Conservation (phyloP, 2,329 filamentous ascomycete genomes). For the Berkeleyomyces rouxiae region DNA sequence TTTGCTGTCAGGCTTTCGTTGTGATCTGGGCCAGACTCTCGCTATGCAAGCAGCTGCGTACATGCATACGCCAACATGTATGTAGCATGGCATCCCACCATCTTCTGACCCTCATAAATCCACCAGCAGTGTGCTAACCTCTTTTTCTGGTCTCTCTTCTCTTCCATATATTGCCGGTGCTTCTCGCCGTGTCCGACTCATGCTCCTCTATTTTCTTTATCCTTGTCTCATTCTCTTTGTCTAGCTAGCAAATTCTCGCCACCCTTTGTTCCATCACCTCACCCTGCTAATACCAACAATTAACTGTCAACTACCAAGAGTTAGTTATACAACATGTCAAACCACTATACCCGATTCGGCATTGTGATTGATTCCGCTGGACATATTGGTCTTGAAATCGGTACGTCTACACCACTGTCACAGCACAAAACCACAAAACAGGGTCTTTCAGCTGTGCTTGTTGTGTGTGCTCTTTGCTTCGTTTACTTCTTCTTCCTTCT, state of each 20-base stretch:
- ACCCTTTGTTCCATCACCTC: not conserved
- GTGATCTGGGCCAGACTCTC: not conserved
- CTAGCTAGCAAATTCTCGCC: not conserved
- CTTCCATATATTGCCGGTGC: not conserved
- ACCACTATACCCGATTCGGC: slow-evolving; percentile 1
- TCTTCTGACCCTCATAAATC: not conserved
- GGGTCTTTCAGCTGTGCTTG: not conserved
- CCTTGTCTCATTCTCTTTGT: not conserved
- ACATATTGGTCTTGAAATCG: slow-evolving; percentile 1
- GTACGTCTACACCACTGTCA: not conserved
- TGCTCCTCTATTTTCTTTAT: no score
- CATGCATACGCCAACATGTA: not conserved
- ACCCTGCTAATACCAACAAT: not conserved
- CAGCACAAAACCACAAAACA: not conserved
- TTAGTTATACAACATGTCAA: not conserved
- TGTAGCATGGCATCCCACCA: not conserved
- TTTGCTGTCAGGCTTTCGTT: not conserved
- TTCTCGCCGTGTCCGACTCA: not conserved
- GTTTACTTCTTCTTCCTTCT: not conserved
- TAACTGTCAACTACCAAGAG: not conserved
- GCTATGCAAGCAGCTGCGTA: not conserved
- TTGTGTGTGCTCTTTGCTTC: not conserved
- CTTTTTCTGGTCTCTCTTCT: not conserved
- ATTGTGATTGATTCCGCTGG: not conserved
- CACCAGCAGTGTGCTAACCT: not conserved